Base-by-base conservation (phyloP, 495 filamentous ascomycete species). In the Trypethelium eluteriae region DNA sequence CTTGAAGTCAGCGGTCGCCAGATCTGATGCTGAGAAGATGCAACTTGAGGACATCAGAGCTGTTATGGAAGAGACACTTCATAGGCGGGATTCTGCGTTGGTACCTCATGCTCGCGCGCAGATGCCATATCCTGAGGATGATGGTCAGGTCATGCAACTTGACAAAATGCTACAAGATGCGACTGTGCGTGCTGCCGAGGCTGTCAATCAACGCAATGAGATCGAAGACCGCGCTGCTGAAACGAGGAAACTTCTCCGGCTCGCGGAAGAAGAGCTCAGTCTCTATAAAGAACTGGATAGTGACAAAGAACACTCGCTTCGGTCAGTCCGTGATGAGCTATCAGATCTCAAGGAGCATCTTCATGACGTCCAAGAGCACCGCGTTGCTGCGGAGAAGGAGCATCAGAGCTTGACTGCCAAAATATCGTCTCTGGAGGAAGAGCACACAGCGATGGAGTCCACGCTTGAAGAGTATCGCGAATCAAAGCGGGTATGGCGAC, bases 151-250 rank as follows among this genome's bases (percentile, higher is more conserved):
- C 14, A 79, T 73, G 10, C 72, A 77, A n/a, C 71, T 76, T 7
- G 69, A 75, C 39, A 67, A 64, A 6, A 68, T 50, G 69, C 67
- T 63, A 74, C 80, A 65, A 73, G 83, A 71, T 68, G 72, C 66
- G 74, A 80, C 72, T 63, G 74, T 80, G 50, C 79, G 80, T 35
- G 75, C 84, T 10, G 81, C 85, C 35, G 78, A 84, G 39, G 91
- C 94, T 70, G 79, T 86, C 67, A 83, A 85, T 56, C 76, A 75
- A 57, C 85, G 91, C 61, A 82, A 86, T 59, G 83, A 84, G 9
- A 85, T 87, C 2, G 89, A 93, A 72, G 89, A 93, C 72, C 85
- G 85, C 63, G 79, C 92, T 36, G 81, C 83, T 46, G 88, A 94
- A 71, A 81, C 86, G 38, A 85, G 90, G 74, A 82, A 84, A 65